These are phyloP conservation scores for Harrya chromipes DNA, from an alignment of 768 basidiomycete genomes.

Conservation along the genomic window DNA sequence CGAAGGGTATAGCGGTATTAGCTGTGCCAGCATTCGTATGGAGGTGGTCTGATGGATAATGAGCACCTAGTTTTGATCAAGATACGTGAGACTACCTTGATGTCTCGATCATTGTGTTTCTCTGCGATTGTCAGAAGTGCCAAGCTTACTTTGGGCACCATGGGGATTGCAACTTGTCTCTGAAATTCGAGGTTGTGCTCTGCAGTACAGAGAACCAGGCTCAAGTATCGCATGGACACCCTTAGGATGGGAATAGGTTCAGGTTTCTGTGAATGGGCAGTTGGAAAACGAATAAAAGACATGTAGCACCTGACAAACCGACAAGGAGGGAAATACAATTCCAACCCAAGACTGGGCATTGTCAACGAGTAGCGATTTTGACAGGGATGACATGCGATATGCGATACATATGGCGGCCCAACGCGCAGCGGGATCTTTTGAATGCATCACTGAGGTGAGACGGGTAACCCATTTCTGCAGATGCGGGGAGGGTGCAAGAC, in stretches of 20 bases:
- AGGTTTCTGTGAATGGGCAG: conserved; percentile 50
- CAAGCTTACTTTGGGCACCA: conserved; percentile 65
- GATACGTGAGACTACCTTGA: conserved; percentile 44
- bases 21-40: conserved; percentile 46
- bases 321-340: conserved; percentile 59
- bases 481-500: conserved; percentile 60
- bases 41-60: conserved; percentile 40
- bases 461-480: conserved; percentile 74
- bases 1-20: conserved; percentile 66
- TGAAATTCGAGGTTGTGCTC: conserved; percentile 74
- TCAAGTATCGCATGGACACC: conserved; percentile 62
- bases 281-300: conserved; percentile 12
- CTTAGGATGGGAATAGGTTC: conserved; percentile 60
- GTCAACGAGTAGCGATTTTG: conserved; percentile 61
- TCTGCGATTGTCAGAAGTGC: conserved; percentile 57
- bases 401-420: conserved; percentile 83
- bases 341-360: conserved; percentile 71
- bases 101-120: conserved; percentile 44
- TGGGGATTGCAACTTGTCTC: conserved; percentile 70
- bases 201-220: conserved; percentile 58
- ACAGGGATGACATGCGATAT: conserved; percentile 57
- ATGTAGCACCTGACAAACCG: conserved; percentile 49
- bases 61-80: conserved; percentile 1
- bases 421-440: conserved; percentile 70
- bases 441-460: conserved; percentile 69